These are phyloP conservation scores for Aspergillus bertholletiae DNA, from an alignment of 495 filamentous ascomycete genomes.

Conservation along the genomic window DNA sequence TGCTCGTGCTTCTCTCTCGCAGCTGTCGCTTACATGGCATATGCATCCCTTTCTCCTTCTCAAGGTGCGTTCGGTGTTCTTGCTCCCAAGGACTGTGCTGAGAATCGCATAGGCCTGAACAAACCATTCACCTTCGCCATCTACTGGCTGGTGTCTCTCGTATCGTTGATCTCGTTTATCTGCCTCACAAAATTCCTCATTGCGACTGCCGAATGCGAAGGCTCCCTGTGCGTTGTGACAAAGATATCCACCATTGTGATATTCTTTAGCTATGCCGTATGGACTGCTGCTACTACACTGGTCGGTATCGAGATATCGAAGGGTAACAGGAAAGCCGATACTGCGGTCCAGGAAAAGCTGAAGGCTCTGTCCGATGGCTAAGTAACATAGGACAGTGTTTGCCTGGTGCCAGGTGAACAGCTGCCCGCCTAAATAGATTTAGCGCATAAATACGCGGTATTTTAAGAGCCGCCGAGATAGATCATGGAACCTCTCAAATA, in stretches of 20 bases:
- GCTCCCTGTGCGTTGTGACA: neutral
- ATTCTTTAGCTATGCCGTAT: neutral
- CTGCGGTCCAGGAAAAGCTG: neutral
- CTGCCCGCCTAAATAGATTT: too few relatives aligned
- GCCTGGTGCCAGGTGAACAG: too few relatives aligned
- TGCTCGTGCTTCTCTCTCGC: neutral
- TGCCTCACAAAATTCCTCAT: neutral
- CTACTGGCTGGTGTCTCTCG: neutral
- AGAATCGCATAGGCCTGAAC: neutral
- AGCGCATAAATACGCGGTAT: too few relatives aligned
- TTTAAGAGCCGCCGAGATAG: too few relatives aligned
- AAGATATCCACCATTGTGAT: neutral
- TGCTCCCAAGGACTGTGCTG: neutral
- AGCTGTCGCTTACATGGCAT: neutral
- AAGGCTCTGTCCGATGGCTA: neutral
- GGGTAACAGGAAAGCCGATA: neutral
- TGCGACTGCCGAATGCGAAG: neutral
- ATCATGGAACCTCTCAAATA: too few relatives aligned
- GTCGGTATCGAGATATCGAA: neutral
- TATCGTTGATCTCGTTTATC: neutral
- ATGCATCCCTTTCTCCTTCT: neutral
- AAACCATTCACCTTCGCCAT: neutral
- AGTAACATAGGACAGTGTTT: too few relatives aligned
- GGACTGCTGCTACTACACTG: neutral
- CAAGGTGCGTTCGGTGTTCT: neutral